Percentiles rank a stretch among this genome's conserved stretches.
Evolutionary conservation across 352 stramenopile genomes (phyloP).

Genomic region (Phytophthora sp.): DNA sequence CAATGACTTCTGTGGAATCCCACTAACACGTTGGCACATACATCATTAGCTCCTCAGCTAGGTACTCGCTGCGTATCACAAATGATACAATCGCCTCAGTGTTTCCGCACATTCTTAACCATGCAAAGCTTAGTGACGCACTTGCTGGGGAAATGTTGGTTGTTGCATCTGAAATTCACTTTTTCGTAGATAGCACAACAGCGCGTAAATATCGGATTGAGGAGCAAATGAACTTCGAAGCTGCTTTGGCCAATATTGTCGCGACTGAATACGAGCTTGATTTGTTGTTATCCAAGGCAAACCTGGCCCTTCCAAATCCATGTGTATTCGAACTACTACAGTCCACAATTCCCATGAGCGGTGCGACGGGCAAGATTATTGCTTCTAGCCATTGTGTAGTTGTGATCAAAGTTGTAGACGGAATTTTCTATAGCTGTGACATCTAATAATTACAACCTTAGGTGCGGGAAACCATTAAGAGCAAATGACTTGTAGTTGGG

Average conservation of each 20-base stretch:
- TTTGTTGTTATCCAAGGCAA: neutral
- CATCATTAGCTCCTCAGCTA: neutral
- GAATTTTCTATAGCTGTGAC: no score
- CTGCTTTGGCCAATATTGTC: neutral
- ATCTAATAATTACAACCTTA: no score
- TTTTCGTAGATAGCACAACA: neutral
- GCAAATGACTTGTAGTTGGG: no score
- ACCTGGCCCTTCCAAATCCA: no score
- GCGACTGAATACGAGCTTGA: neutral
- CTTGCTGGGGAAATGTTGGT: neutral
- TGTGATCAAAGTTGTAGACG: no score
- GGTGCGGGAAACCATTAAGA: no score
- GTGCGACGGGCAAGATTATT: no score
- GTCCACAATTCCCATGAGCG: no score
- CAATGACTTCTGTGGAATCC: neutral
- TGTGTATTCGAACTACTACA: no score
- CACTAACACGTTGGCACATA: neutral
- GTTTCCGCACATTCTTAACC: neutral
- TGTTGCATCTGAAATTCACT: constrained; percentile 5
- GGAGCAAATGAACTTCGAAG: constrained; percentile 8
- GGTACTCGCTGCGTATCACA: neutral
- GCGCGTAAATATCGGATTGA: constrained; percentile 1
- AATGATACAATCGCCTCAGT: neutral
- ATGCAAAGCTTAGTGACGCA: neutral
- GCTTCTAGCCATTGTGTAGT: no score